Evolutionary conservation across 345 rosid species (phyloP).

Genomic region (Salix viminalis): DNA sequence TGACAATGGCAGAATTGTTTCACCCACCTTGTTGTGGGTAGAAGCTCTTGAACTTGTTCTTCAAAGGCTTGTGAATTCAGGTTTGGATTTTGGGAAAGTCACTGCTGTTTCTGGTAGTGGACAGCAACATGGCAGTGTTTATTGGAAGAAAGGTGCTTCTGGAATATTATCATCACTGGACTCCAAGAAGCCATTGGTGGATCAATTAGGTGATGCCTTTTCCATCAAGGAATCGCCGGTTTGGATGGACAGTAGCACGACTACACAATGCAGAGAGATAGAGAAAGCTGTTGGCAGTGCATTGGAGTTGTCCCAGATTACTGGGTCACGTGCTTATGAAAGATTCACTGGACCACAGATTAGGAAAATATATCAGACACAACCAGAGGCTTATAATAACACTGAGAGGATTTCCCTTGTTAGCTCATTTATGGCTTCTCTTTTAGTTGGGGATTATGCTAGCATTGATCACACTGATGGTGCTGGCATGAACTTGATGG

Average conservation of each 20-base stretch:
- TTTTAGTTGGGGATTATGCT: slow-evolving; percentile 70
- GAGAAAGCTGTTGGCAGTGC: slow-evolving; percentile 90
- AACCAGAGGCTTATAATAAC: slow-evolving; percentile 43
- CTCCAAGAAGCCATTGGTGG: slow-evolving; percentile 45
- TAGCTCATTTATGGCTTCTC: slow-evolving; percentile 92
- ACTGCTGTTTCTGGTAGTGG: slow-evolving; percentile 91
- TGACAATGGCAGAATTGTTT: slow-evolving; percentile 65
- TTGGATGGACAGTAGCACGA: slow-evolving; percentile 97
- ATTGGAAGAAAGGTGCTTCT: slow-evolving; percentile 72
- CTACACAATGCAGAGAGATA: slow-evolving; percentile 72
- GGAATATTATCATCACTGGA: slow-evolving; percentile 50
- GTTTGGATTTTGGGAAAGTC: slow-evolving; percentile 62
- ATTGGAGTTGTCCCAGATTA: slow-evolving; percentile 58
- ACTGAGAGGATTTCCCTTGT: slow-evolving; percentile 89
- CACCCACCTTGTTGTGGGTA: slow-evolving; percentile 97
- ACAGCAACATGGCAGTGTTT: slow-evolving; percentile 97
- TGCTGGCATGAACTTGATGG: slow-evolving; percentile 98
- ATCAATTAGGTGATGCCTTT: slow-evolving; percentile 61
- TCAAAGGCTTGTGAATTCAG: slow-evolving; percentile 43
- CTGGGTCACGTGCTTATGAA: slow-evolving; percentile 80
- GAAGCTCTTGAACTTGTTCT: slow-evolving; percentile 89
- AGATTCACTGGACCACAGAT: slow-evolving; percentile 92
- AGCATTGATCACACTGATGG: slow-evolving; percentile 82
- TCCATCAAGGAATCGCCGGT: slow-evolving; percentile 71
- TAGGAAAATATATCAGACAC: slow-evolving; percentile 50